Evolutionary conservation across 805 yeast genomes (phyloP), one percentile per base, ranked within the genome.

Genomic region (Candida ponderosae): DNA sequence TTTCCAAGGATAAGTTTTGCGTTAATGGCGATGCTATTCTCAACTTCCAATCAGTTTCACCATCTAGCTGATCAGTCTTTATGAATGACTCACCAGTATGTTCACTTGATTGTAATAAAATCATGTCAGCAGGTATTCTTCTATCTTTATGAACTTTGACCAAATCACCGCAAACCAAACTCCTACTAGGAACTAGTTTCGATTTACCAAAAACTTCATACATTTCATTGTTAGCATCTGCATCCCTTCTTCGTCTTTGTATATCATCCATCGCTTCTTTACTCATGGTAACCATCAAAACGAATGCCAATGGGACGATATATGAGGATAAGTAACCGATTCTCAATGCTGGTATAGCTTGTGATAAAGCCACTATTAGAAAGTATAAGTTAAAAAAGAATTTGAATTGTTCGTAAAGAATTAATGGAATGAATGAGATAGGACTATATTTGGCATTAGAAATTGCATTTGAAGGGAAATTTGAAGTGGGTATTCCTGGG

Each of bases 1-100:
- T 75, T 34, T 66, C 64, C n/a, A 71, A 61, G 11, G 74, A 59
- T 31, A 75, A 47, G 27, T 58, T 58, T 54, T 90, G 97, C 1
- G 96, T 85, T 21, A 78, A 51, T 11, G 79, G 70, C 34, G 80
- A 72, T 0, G 96, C 93, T 29, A 85, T 63, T 50, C 98, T 68
- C 38, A 93, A 66, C 57, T 93, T 93, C 99, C 99, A 93, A 62
- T 93, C 99, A 6, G 99, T 93, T 59, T 93, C 99, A 54, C 99
- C 99, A 59, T 93, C 99, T 35, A 93, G 67, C 62, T 93, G 99
- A 64, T 93, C 99, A 1, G 99, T 93, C 51, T 95, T 84, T 45
- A 93, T 85, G 51, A 94, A 93, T 2, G 89, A 73, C 54, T 93
- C 99, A 7, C 96, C 97, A 4, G 73, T 68, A 3, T 68, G 54